Evolutionary conservation across 2,329 filamentous ascomycete species (phyloP).

Genomic region (Allantophomopsis lycopodina): DNA sequence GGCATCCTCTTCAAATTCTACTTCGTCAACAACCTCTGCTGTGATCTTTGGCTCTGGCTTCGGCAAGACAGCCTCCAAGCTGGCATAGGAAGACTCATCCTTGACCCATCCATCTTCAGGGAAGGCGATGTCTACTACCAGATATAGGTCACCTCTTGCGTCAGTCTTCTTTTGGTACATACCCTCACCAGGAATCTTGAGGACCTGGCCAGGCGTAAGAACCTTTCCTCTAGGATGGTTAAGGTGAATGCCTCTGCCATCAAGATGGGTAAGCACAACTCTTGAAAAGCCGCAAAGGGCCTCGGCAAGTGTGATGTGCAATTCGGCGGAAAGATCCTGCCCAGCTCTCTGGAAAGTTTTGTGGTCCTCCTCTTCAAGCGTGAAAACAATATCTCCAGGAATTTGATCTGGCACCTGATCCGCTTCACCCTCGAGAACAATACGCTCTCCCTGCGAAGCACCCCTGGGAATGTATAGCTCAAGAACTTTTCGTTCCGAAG

Average conservation of each 20-base stretch:
- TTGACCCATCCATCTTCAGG: slow-evolving; percentile 75
- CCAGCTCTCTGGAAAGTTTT: slow-evolving; percentile 72
- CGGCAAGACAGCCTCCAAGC: slow-evolving; percentile 65
- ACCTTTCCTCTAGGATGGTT: slow-evolving; percentile 71
- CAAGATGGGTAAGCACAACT: slow-evolving; percentile 82
- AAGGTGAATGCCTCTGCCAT: slow-evolving; percentile 79
- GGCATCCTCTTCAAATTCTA: slow-evolving; percentile 71
- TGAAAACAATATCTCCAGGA: slow-evolving; percentile 88
- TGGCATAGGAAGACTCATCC: slow-evolving; percentile 55
- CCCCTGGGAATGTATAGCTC: slow-evolving; percentile 94
- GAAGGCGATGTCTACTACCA: slow-evolving; percentile 77
- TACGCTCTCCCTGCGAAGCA: slow-evolving; percentile 74
- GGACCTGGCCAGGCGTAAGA: slow-evolving; percentile 66
- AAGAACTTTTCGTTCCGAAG: slow-evolving; percentile 81
- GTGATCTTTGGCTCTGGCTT: slow-evolving; percentile 42
- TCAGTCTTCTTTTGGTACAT: slow-evolving; percentile 91
- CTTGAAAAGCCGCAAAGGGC: slow-evolving; percentile 81
- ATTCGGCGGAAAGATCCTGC: slow-evolving; percentile 67
- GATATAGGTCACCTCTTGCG: slow-evolving; percentile 70
- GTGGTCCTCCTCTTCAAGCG: slow-evolving; percentile 69
- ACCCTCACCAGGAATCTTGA: slow-evolving; percentile 80
- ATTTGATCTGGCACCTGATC: slow-evolving; percentile 83
- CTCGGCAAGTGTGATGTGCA: slow-evolving; percentile 72
- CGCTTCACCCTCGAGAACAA: slow-evolving; percentile 83
- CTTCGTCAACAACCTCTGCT: slow-evolving; percentile 71